Evolutionary conservation across 495 filamentous ascomycete genomes (phyloP), one percentile per base, ranked within the genome.

Genomic region (Aspergillus carlsbadensis): DNA sequence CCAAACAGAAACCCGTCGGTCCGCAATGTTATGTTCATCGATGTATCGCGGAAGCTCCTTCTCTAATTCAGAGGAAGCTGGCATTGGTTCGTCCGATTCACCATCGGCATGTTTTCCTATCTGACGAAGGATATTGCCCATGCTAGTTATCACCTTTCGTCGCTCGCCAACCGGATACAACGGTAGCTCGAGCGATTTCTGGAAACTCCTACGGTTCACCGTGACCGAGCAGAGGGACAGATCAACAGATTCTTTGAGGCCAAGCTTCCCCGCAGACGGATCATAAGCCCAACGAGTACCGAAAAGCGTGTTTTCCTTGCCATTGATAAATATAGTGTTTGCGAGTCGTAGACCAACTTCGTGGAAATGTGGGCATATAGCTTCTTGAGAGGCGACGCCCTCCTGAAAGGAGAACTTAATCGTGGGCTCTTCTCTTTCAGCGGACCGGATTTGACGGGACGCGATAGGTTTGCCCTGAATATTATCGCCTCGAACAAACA

Each of bases 111-210:
- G 76, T 43, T 75, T 76, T 10, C 71, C 60, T 43, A 95, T 53
- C 33, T 84, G 81, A 43, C 89, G 84, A 20, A 96, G 68, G 40
- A 96, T 93, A 63, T 96, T 96, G 10, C 92, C 92, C 68, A 94
- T 84, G 37, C 87, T 81, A 17, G 80, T 76, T 14, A 83, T 69
- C 52, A 96, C 83, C 42, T 67, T 78, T 37, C 87, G 80, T 35
- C 87, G 78, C 22, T 75, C 67, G 0, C 87, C 91, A 6, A 96
- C 65, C 0, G 87, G 83, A 34, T 85, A 51, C 11, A 91, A 69
- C n/a, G 81, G 82, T 39, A 86, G 59, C 10, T 64, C n/a, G 51
- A 74, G 46, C 64, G 58, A 58, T 60, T 65, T 49, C 24, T 69
- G 59, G 6, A 55, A 15, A 26, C 59, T 41, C 0, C 49, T 44